A percentile compares a stretch with the other conserved stretches of the same genome.
These are phyloP conservation scores for Fagopyrum esculentum DNA, from an alignment of 148 eudicot species.

Conservation along the genomic window DNA sequence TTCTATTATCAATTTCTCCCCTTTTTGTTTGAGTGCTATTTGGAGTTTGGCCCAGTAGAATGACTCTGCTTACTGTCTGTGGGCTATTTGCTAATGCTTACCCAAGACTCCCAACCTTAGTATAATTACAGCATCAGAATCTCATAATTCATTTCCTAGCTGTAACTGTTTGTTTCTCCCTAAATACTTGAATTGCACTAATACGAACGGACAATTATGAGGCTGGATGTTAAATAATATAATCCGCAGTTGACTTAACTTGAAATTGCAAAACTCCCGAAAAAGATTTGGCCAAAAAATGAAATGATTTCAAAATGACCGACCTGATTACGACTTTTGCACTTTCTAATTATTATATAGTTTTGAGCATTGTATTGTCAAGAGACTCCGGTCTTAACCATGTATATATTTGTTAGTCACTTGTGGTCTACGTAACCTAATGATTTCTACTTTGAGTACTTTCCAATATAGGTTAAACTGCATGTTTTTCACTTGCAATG, in stretches of 20 bases:
- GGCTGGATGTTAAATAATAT: neutral
- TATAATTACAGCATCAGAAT: neutral
- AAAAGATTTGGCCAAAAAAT: neutral
- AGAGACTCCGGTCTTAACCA: neutral
- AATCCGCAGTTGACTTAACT: neutral
- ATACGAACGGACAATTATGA: neutral
- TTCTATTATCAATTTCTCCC: neutral
- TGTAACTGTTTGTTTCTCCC: neutral
- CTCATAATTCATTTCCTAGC: neutral
- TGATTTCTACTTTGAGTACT: neutral
- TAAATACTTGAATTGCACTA: neutral
- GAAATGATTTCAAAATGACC: neutral
- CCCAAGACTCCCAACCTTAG: neutral
- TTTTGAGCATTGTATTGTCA: neutral
- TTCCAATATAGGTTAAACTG: neutral
- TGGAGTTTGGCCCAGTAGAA: neutral
- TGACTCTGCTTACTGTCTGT: neutral
- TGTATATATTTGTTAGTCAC: neutral
- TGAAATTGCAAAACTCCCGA: neutral
- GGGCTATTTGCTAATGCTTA: neutral
- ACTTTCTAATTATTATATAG: neutral
- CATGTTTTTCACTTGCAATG: neutral
- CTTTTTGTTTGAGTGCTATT: neutral
- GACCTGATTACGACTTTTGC: neutral
- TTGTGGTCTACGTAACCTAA: neutral